A percentile compares a stretch with the other conserved stretches of the same genome.
These are phyloP conservation scores for Saccharomycopsis selenospora DNA, from an alignment of 805 yeast genomes.

Conservation along the genomic window DNA sequence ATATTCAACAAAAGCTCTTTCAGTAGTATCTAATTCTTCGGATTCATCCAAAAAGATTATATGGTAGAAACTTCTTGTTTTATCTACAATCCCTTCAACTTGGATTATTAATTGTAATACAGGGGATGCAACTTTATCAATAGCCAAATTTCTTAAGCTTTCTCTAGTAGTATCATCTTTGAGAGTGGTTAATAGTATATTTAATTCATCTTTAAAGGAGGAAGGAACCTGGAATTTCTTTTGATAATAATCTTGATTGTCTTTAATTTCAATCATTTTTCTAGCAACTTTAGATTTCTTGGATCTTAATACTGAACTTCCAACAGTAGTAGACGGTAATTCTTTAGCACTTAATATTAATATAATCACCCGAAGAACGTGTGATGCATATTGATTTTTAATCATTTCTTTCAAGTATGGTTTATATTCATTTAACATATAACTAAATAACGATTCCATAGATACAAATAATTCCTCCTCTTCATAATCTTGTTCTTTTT, in stretches of 20 bases:
- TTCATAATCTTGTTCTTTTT: constrained; percentile 29
- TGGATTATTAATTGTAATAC: constrained; percentile 72
- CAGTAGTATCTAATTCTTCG: constrained; percentile 48
- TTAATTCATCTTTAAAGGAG: constrained; percentile 55
- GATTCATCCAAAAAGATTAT: constrained; percentile 46
- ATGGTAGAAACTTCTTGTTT: constrained; percentile 66
- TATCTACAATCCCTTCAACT: constrained; percentile 73
- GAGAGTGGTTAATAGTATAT: constrained; percentile 35
- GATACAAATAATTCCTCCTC: constrained; percentile 37
- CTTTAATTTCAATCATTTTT: constrained; percentile 84
- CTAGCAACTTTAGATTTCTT: constrained; percentile 83
- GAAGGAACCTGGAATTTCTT: constrained; percentile 59
- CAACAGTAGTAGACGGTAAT: constrained; percentile 62
- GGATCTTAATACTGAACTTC: constrained; percentile 70
- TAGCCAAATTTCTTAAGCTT: constrained; percentile 62
- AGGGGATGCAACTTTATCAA: constrained; percentile 80
- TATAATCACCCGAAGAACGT: constrained; percentile 67
- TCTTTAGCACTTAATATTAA: constrained; percentile 71
- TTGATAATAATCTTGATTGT: constrained; percentile 60
- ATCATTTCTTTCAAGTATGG: constrained; percentile 56
- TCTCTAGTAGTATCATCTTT: constrained; percentile 33
- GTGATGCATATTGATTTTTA: constrained; percentile 79
- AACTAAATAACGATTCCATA: constrained; percentile 59
- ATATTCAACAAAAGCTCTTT: constrained; percentile 77
- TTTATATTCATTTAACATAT: constrained; percentile 59